Percentiles rank a stretch among this genome's conserved stretches.
Conservation (phyloP, 129 eudicot species). For the Apium graveolens region DNA sequence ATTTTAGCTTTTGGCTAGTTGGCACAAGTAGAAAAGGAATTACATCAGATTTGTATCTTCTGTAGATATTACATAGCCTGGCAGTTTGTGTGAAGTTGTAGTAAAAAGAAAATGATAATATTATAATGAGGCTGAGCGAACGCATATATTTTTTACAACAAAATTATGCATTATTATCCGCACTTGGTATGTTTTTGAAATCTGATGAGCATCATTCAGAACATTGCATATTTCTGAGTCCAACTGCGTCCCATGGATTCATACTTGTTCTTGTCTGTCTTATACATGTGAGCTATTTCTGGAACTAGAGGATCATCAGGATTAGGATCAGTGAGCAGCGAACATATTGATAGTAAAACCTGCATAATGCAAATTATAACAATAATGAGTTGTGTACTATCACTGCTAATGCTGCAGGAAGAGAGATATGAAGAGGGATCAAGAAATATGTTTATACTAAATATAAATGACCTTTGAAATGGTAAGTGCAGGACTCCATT, state of each 20-base stretch:
- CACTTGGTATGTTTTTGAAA: background rate
- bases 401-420: background rate
- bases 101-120: background rate
- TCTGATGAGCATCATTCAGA: conserved; percentile 17
- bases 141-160: background rate
- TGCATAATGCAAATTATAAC: conserved; percentile 10
- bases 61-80: background rate
- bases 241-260: conserved; percentile 73
- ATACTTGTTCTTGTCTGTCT: conserved; percentile 56
- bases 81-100: background rate
- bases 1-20: background rate
- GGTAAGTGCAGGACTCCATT: conserved; percentile 91
- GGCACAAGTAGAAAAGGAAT: background rate
- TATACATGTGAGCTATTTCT: conserved; percentile 80
- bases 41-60: background rate
- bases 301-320: conserved; percentile 83
- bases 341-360: conserved; percentile 74
- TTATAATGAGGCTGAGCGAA: background rate
- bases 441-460: background rate
- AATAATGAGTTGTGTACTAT: background rate
- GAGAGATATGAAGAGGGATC: background rate
- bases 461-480: conserved; percentile 52
- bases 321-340: conserved; percentile 71
- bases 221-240: conserved; percentile 86
- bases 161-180: background rate